Percentiles rank a stretch among this genome's conserved stretches.
phyloP scores from a whole-genome alignment of 495 filamentous ascomycete species.

The Umbilicaria muhlenbergii region DNA sequence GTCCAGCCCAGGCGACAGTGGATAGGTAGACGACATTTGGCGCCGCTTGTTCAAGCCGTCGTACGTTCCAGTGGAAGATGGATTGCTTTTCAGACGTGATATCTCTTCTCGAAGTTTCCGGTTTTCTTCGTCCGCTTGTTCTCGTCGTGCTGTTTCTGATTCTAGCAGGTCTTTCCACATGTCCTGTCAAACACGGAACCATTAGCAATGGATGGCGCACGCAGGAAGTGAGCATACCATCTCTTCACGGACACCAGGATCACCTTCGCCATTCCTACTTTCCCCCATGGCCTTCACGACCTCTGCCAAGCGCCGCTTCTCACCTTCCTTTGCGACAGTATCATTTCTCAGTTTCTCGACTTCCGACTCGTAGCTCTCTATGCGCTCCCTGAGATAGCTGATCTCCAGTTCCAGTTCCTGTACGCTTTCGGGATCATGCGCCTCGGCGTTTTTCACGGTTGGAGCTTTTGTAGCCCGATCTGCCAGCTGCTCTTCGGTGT shows the following conservation, averaged over 20 bases:
- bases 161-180: constrained; percentile 96
- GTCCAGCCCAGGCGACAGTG: constrained; percentile 44
- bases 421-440: constrained; percentile 42
- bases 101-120: constrained; percentile 73
- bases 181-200: constrained; percentile 26
- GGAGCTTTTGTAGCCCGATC: constrained; percentile 20
- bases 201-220: constrained; percentile 1
- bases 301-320: constrained; percentile 69
- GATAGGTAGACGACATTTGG: constrained; percentile 39
- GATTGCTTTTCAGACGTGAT: constrained; percentile 53
- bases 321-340: constrained; percentile 54
- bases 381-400: constrained; percentile 60
- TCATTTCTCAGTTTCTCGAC: constrained; percentile 71
- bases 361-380: constrained; percentile 68
- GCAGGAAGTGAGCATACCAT: constrained; percentile 29
- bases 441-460: constrained; percentile 41
- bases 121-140: constrained; percentile 82
- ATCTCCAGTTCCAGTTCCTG: constrained; percentile 76
- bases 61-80: constrained; percentile 17
- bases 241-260: constrained; percentile 67
- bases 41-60: constrained; percentile 43
- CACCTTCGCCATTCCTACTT: constrained; percentile 42
- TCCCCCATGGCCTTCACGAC: constrained; percentile 60
- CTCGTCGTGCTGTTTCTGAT: constrained; percentile 74
- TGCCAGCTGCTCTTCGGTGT: constrained; percentile 45